These are phyloP conservation scores for Kingdonia uniflora DNA, from an alignment of 164 flowering plant genomes.

Conservation along the genomic window DNA sequence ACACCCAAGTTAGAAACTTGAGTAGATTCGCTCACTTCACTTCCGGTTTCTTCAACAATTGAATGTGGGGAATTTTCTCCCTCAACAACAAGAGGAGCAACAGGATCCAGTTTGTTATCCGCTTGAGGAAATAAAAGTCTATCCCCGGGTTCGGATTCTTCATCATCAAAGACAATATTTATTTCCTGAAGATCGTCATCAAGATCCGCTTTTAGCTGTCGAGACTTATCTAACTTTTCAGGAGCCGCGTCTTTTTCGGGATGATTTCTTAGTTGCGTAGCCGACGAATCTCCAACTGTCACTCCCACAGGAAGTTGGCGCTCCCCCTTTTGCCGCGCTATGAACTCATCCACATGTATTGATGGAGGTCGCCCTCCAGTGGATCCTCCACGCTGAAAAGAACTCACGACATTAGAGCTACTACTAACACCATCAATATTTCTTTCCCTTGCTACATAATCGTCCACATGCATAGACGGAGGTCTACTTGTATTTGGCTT, in stretches of 20 bases:
- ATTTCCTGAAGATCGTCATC: constrained; percentile 97
- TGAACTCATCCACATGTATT: constrained; percentile 95
- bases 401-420: constrained; percentile 50
- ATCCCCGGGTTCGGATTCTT: constrained; percentile 85
- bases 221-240: constrained; percentile 41
- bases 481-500: constrained; percentile 99
- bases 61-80: constrained; percentile 63
- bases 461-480: constrained; percentile 99
- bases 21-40: constrained; percentile 41
- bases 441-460: constrained; percentile 97
- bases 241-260: constrained; percentile 27
- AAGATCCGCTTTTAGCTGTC: constrained; percentile 65
- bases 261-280: constrained; percentile 29
- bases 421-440: constrained; percentile 50
- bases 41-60: constrained; percentile 75
- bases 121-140: constrained; percentile 80
- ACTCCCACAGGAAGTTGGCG: constrained; percentile 51
- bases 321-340: constrained; percentile 94
- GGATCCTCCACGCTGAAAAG: constrained; percentile 67
- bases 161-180: constrained; percentile 92
- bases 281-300: constrained; percentile 32
- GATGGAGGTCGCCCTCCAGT: constrained; percentile 95
- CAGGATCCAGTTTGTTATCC: constrained; percentile 59
- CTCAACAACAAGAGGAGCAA: constrained; percentile 38
- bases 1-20: constrained; percentile 38